Evolutionary conservation across 106 monocot genomes (phyloP), one percentile per base, ranked within the genome.

Genomic region (Acanthochlamys bracteata): DNA sequence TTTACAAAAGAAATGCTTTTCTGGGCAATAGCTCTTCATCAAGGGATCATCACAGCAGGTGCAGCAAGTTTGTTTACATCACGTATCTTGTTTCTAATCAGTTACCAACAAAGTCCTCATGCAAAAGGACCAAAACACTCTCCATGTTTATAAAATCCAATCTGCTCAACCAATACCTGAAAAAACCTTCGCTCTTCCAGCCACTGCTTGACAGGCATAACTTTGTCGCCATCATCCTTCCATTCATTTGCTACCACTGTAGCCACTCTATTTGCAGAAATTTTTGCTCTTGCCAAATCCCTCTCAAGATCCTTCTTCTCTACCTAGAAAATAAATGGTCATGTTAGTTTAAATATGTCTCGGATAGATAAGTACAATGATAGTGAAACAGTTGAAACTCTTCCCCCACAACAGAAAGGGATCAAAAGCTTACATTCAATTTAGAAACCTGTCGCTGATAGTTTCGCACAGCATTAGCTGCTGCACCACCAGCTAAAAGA

Each of bases 151-250:
- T 49, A 49, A 17, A 49, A 49, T 49, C 15, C 49, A 14, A 4
- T 49, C 49, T 49, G 17, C 49, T 49, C 49, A 14, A 49, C 12
- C 17, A 59, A 15, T 74, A 89, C 89, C 84, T 82, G 84, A 27
- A 89, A 41, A 39, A 74, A 74, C 57, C 60, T 78, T 22, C 89
- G 68, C 64, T 89, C 89, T 66, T 84, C 78, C 19, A 89, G 78
- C 89, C 89, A 89, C 27, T 84, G 83, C 52, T 89, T 89, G 24
- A 76, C 76, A 58, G 84, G 81, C 65, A 79, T 84, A 64, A 78
- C 59, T 61, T 76, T 84, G 14, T 78, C 75, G 25, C 47, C 58
- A 22, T 84, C 84, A 47, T 79, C 84, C 62, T 84, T 89, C 84
- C 84, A 84, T 22, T 81, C 89, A 45, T 82, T 81, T 10, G 81